Evolutionary conservation across 2,329 filamentous ascomycete species (phyloP).

Genomic region (Cercospora sojina): DNA sequence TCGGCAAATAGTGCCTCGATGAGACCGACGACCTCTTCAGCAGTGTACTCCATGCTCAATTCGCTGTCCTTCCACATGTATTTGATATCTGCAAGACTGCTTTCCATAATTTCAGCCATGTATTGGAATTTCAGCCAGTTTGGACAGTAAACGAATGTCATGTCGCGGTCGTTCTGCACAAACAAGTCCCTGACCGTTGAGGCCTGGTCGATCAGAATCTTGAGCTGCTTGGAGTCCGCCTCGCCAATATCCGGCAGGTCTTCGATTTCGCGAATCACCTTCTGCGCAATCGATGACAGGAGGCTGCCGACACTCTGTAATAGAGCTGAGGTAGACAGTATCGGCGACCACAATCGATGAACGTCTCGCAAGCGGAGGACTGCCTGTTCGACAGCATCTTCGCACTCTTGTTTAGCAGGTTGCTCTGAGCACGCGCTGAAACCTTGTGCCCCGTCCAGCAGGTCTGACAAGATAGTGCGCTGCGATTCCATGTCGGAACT

Average conservation of each 20-base stretch:
- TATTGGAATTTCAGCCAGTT: conserved; percentile 68
- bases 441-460: conserved; percentile 63
- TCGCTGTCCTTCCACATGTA: conserved; percentile 66
- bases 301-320: conserved; percentile 63
- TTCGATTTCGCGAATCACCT: conserved; percentile 62
- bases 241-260: conserved; percentile 65
- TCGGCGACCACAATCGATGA: conserved; percentile 56
- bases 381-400: conserved; percentile 58
- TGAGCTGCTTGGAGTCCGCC: conserved; percentile 60
- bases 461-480: conserved; percentile 60
- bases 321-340: conserved; percentile 60
- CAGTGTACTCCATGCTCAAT: conserved; percentile 60
- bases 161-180: conserved; percentile 46
- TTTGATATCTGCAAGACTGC: conserved; percentile 63
- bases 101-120: conserved; percentile 61
- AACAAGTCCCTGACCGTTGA: conserved; percentile 59
- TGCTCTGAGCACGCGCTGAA: conserved; percentile 59
- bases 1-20: conserved; percentile 65
- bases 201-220: conserved; percentile 56
- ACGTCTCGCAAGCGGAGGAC: conserved; percentile 59
- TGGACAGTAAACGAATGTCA: conserved; percentile 61
- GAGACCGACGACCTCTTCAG: conserved; percentile 62
- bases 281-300: conserved; percentile 56
- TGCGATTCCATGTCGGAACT: conserved; percentile 65
- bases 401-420: conserved; percentile 60